Conservation (phyloP, 495 filamentous ascomycete genomes). For the Ascodesmis nigricans region DNA sequence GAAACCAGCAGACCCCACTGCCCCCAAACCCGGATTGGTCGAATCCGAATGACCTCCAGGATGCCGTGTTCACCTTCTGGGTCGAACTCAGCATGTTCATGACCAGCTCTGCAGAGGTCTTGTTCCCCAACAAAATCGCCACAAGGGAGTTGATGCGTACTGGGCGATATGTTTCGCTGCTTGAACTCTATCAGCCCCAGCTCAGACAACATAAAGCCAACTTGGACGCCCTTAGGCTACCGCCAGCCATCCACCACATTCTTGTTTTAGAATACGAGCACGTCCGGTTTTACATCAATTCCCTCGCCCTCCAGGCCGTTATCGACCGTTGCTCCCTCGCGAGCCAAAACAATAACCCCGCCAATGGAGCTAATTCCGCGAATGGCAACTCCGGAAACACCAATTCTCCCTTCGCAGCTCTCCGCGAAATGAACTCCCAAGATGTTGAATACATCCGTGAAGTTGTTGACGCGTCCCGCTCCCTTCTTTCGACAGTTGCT, state of each 20-base stretch:
- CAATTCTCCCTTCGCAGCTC: slow-evolving; percentile 28
- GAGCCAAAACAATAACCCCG: slow-evolving; percentile 33
- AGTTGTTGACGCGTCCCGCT: slow-evolving; percentile 70
- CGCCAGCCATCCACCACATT: slow-evolving; percentile 57
- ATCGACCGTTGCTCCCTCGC: slow-evolving; percentile 83
- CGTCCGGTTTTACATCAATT: slow-evolving; percentile 78
- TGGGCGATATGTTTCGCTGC: slow-evolving; percentile 52
- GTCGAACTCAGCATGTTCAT: slow-evolving; percentile 73
- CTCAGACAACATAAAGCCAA: slow-evolving; percentile 51
- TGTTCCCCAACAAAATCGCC: slow-evolving; percentile 65
- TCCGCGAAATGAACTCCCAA: slow-evolving; percentile 33
- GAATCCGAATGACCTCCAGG: slow-evolving; percentile 28
- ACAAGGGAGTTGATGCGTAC: slow-evolving; percentile 71
- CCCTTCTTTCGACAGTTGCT: slow-evolving; percentile 59
- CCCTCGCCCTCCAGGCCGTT: slow-evolving; percentile 77
- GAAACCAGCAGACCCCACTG: slow-evolving; percentile 9
- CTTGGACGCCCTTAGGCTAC: slow-evolving; percentile 47
- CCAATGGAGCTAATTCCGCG: slow-evolving; percentile 9
- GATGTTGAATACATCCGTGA: slow-evolving; percentile 57
- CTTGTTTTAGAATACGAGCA: slow-evolving; percentile 81
- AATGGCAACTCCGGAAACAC: slow-evolving; percentile 16
- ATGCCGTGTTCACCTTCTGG: slow-evolving; percentile 78
- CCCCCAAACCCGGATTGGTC: slow-evolving; percentile 7
- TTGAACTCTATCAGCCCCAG: slow-evolving; percentile 62
- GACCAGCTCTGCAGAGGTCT: slow-evolving; percentile 58